phyloP scores from a whole-genome alignment of 2,329 filamentous ascomycete species.

The Fusarium nematophilum region DNA sequence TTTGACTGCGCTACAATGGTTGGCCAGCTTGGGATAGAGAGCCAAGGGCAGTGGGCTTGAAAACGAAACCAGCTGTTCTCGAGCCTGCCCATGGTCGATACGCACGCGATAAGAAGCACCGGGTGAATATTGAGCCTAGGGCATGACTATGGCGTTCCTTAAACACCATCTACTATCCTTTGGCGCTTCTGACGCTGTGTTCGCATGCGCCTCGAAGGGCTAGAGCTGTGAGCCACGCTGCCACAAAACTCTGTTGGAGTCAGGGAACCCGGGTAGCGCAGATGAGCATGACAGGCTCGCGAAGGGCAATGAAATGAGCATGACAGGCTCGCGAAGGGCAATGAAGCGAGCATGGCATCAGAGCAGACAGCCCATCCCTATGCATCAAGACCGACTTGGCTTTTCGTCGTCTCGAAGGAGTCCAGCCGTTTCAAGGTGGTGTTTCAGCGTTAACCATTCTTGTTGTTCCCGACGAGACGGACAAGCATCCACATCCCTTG shows the following conservation, averaged over 20 bases:
- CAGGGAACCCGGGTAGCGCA: constrained; percentile 4
- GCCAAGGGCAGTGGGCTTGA: not conserved
- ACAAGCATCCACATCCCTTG: constrained; percentile 36
- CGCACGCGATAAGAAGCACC: not conserved
- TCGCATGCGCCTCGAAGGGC: constrained; percentile 10
- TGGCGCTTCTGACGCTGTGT: constrained; percentile 6
- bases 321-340: too few species aligned
- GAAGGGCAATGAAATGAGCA: too few species aligned
- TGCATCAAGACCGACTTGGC: constrained; percentile 18
- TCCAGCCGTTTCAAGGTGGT: constrained; percentile 41
- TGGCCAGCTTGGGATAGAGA: not conserved
- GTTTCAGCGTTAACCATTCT: constrained; percentile 39
- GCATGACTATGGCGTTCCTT: constrained; percentile 25
- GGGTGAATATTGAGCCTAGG: constrained; percentile 18
- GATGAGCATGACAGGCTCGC: constrained; percentile 14
- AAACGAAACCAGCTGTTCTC: constrained; percentile 7
- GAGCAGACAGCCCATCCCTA: constrained; percentile 12
- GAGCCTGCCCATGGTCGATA: constrained; percentile 5
- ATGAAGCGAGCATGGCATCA: constrained; percentile 16
- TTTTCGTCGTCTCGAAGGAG: constrained; percentile 18
- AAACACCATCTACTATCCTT: constrained; percentile 14
- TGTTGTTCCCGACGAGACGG: constrained; percentile 17
- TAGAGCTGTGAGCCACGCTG: constrained; percentile 2
- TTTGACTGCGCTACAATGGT: not conserved
- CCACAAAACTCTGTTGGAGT: constrained; percentile 15